Percentiles rank a stretch among this genome's conserved stretches.
phyloP scores from a whole-genome alignment of 371 early-diverging fungal species.

The Mucor circinelloides region DNA sequence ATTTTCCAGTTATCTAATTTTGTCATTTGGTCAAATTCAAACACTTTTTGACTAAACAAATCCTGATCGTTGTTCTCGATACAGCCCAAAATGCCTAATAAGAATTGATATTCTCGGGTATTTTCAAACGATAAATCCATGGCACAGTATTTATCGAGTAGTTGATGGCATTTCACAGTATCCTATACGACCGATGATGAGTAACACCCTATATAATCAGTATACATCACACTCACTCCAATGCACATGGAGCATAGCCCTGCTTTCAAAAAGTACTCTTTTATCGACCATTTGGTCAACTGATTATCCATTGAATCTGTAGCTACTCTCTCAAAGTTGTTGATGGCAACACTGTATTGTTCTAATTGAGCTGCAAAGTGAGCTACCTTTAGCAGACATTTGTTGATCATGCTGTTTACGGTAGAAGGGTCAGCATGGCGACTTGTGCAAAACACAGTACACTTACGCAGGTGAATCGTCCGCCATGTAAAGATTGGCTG shows the following conservation, averaged over 20 bases:
- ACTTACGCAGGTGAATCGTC: conserved; percentile 90
- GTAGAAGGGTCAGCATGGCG: not conserved
- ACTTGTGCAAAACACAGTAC: not conserved
- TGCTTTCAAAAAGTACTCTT: conserved; percentile 94
- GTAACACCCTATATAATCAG: not conserved
- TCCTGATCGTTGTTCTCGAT: conserved; percentile 80
- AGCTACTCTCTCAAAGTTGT: conserved; percentile 86
- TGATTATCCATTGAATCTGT: conserved; percentile 81
- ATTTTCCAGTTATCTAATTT: conserved; percentile 97
- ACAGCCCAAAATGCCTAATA: conserved; percentile 73
- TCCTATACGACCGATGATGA: conserved; percentile 54
- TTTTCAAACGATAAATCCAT: conserved; percentile 85
- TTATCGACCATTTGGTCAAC: conserved; percentile 91
- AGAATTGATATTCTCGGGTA: conserved; percentile 85
- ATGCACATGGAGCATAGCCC: conserved; percentile 85
- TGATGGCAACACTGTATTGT: conserved; percentile 84
- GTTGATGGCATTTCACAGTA: conserved; percentile 67
- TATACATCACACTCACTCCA: conserved; percentile 46
- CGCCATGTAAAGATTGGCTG: conserved; percentile 88
- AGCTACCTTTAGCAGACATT: conserved; percentile 89
- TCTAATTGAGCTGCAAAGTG: conserved; percentile 90
- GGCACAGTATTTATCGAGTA: conserved; percentile 78
- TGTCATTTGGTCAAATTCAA: conserved; percentile 83
- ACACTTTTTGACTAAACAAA: conserved; percentile 78
- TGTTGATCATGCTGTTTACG: conserved; percentile 64